Base-by-base conservation (phyloP, 2,329 filamentous ascomycete species). In the Colletotrichum echinochloae region DNA sequence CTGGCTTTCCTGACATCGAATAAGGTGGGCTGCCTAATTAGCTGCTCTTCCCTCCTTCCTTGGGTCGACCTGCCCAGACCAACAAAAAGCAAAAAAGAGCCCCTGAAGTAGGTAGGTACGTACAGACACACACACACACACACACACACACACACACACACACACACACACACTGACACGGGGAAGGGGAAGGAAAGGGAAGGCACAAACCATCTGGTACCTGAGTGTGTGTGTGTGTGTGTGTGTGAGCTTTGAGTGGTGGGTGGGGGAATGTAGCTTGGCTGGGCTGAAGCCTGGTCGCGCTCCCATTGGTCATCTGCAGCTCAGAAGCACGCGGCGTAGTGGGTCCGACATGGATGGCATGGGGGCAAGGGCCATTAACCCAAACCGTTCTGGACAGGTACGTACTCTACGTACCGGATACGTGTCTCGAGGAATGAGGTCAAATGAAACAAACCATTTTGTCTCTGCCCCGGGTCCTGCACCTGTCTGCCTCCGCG, bases 31-130 rank as follows among this genome's bases (percentile, higher is more conserved):
- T n/a, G n/a, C n/a, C n/a, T n/a, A n/a, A n/a, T n/a, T n/a, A n/a
- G 41, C 8, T 44, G 41, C 5, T n/a, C 44, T 7, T 5, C 44
- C 44, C 44, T 46, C 44, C 48, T 51, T 30, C 48, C 14, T 11
- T 49, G 5, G 9, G 5, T 16, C 52, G 49, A 28, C 30, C 37
- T 16, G 30, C 55, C 62, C 63, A 66, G 67, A 61, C 67, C 51
- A 70, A 59, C 51, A 37, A 48, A 70, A 70, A 59, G 51, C 67
- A 66, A 54, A 51, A 52, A 70, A 59, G 57, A 70, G 64, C 67
- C 67, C 67, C 67, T 70, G 67, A 70, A 70, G 67, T 64, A n/a
- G n/a, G n/a, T n/a, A n/a, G n/a, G n/a, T n/a, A n/a, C n/a, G n/a
- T n/a, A n/a, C n/a, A n/a, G n/a, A 59, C 56, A 66, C 5, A 33